Percentiles rank a stretch among this genome's conserved stretches.
These are phyloP conservation scores for Ogataea ramenticola DNA, from an alignment of 805 yeast genomes.

Conservation along the genomic window DNA sequence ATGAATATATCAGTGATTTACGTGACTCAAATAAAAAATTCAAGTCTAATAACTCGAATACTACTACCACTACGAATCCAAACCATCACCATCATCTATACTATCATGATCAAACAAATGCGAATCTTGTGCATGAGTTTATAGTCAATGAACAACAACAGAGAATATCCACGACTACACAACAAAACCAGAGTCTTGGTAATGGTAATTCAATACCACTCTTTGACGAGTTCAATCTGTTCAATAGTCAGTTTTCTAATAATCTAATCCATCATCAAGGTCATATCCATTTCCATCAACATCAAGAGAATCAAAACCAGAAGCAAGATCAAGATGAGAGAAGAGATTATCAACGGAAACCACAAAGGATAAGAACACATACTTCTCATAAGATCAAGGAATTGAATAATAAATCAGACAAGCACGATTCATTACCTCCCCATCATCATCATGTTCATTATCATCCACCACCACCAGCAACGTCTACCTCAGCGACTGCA, in stretches of 20 bases:
- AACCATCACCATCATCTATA: slow-evolving; percentile 1
- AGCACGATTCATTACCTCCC: slow-evolving; percentile 10
- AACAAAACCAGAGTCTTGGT: too few species aligned
- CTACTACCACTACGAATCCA: not conserved
- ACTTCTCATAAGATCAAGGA: not conserved
- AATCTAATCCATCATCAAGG: not conserved
- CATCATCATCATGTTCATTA: slow-evolving; percentile 34
- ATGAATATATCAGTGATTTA: not conserved
- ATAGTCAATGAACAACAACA: not conserved
- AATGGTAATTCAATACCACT: too few species aligned
- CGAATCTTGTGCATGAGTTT: not conserved
- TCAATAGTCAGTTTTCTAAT: not conserved
- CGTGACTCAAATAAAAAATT: not conserved
- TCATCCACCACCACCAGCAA: slow-evolving; percentile 16
- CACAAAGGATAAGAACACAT: not conserved
- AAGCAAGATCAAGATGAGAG: not conserved
- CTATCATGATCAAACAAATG: not conserved
- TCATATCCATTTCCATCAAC: slow-evolving; percentile 1
- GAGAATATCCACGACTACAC: too few species aligned
- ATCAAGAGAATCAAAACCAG: not conserved
- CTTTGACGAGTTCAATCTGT: not conserved
- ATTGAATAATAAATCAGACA: slow-evolving; percentile 1
- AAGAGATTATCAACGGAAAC: too few species aligned
- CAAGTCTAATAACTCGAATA: not conserved
- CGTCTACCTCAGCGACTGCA: too few species aligned